These are phyloP conservation scores for Mortierella claussenii DNA, from an alignment of 192 early-diverging fungal genomes.

Conservation along the genomic window DNA sequence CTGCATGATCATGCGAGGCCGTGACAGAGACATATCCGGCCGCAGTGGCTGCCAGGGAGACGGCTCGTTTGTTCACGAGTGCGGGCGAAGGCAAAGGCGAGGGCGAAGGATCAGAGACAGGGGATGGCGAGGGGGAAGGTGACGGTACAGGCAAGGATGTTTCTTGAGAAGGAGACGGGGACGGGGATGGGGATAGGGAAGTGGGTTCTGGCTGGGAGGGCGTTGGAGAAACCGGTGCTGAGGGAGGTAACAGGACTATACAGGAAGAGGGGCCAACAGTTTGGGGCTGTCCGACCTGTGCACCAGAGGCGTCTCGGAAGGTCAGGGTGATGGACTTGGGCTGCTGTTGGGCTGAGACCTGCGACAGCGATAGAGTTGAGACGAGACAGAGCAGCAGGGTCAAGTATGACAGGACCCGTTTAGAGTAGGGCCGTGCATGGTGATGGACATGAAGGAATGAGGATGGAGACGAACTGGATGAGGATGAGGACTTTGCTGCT, in stretches of 20 bases:
- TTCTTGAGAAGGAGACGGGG: too few relatives aligned
- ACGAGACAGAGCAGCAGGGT: background rate
- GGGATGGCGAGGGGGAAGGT: background rate
- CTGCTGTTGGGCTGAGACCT: background rate
- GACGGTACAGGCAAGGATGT: too few relatives aligned
- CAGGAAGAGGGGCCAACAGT: background rate
- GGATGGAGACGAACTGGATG: background rate
- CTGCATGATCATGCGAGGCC: constrained; percentile 12
- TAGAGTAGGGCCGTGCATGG: too few relatives aligned
- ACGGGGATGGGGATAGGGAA: too few relatives aligned
- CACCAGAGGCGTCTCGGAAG: constrained; percentile 1
- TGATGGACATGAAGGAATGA: background rate
- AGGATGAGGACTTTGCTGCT: background rate
- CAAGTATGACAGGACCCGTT: background rate
- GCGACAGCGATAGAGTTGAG: background rate
- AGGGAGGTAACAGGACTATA: too few relatives aligned
- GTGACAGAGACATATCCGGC: constrained; percentile 1
- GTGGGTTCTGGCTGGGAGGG: too few relatives aligned
- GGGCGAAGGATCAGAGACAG: background rate
- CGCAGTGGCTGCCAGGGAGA: background rate
- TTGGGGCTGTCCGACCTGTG: background rate
- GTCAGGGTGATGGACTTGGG: background rate
- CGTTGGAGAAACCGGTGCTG: too few relatives aligned
- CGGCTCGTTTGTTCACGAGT: background rate
- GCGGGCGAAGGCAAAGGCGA: background rate